A percentile compares a stretch with the other conserved stretches of the same genome.
Evolutionary conservation across 441 rosid genomes (phyloP).

Genomic region (Capsella rubella): DNA sequence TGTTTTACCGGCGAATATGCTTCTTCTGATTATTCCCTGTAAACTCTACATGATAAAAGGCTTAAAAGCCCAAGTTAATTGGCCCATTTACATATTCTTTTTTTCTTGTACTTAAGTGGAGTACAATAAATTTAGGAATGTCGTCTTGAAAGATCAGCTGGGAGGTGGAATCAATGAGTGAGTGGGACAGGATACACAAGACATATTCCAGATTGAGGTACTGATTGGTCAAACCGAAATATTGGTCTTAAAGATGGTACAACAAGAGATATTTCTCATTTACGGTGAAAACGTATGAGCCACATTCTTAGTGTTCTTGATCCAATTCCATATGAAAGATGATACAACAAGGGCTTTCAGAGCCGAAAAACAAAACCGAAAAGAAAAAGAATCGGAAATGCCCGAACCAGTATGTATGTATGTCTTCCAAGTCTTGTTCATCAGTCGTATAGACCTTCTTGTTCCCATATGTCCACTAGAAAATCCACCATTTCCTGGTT

Average conservation of each 20-base stretch:
- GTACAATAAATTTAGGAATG: too few species aligned
- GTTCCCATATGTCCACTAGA: slow-evolving; percentile 91
- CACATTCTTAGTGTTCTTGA: slow-evolving; percentile 22
- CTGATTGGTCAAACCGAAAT: neutral
- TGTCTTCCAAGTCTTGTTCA: slow-evolving; percentile 31
- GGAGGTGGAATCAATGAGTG: neutral
- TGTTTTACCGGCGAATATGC: slow-evolving; percentile 21
- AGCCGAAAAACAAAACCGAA: slow-evolving; percentile 22
- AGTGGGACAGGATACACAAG: neutral
- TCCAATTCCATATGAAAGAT: slow-evolving; percentile 22
- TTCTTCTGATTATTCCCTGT: neutral
- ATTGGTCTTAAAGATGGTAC: slow-evolving; percentile 7
- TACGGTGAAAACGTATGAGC: slow-evolving; percentile 4
- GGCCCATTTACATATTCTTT: slow-evolving; percentile 15
- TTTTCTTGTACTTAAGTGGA: too few species aligned
- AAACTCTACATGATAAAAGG: neutral
- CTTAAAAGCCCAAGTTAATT: slow-evolving; percentile 17
- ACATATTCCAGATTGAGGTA: slow-evolving; percentile 1
- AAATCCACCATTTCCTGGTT: slow-evolving; percentile 92
- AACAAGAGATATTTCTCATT: slow-evolving; percentile 31
- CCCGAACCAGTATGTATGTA: slow-evolving; percentile 23
- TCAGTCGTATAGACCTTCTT: slow-evolving; percentile 88
- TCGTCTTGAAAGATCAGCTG: neutral
- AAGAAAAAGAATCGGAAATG: slow-evolving; percentile 31
- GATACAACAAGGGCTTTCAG: slow-evolving; percentile 34